phyloP scores from a whole-genome alignment of 1,284 basidiomycete species.

The Pholiota adiposa region DNA sequence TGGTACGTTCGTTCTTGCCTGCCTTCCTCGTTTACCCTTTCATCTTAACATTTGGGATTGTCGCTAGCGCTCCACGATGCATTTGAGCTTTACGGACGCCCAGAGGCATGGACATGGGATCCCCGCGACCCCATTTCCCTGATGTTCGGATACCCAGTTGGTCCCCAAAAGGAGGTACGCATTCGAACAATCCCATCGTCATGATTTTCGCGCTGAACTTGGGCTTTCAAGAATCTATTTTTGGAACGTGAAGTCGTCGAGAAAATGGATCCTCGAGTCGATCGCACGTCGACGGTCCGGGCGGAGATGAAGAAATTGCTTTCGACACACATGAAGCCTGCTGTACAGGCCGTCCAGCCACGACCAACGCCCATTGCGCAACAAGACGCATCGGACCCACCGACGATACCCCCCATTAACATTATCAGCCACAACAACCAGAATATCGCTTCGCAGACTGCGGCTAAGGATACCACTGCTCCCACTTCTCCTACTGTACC shows the following conservation, averaged over 20 bases:
- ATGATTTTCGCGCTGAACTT: constrained; percentile 4
- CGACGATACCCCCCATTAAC: constrained; percentile 36
- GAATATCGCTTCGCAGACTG: constrained; percentile 8
- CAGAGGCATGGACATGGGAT: constrained; percentile 85
- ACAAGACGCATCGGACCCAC: constrained; percentile 26
- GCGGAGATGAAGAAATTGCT: constrained; percentile 67
- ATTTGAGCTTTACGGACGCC: constrained; percentile 86
- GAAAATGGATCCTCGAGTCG: constrained; percentile 77
- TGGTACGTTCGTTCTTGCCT: constrained; percentile 57
- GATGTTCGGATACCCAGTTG: constrained; percentile 86
- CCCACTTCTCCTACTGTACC: constrained; percentile 28
- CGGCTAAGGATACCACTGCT: background rate
- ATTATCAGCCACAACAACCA: constrained; percentile 14
- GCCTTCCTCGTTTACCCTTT: background rate
- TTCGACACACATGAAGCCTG: constrained; percentile 63
- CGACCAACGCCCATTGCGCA: constrained; percentile 7
- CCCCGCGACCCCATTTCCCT: constrained; percentile 74
- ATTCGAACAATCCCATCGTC: constrained; percentile 2
- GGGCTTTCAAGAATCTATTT: constrained; percentile 71
- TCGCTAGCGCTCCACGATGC: constrained; percentile 76
- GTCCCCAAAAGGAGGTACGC: constrained; percentile 69
- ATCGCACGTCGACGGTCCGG: constrained; percentile 74
- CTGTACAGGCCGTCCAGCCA: constrained; percentile 30
- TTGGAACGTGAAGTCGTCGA: constrained; percentile 87
- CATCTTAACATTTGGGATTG: constrained; percentile 31